These are phyloP conservation scores for Cryomyces minteri DNA, from an alignment of 495 filamentous ascomycete species.

Conservation along the genomic window DNA sequence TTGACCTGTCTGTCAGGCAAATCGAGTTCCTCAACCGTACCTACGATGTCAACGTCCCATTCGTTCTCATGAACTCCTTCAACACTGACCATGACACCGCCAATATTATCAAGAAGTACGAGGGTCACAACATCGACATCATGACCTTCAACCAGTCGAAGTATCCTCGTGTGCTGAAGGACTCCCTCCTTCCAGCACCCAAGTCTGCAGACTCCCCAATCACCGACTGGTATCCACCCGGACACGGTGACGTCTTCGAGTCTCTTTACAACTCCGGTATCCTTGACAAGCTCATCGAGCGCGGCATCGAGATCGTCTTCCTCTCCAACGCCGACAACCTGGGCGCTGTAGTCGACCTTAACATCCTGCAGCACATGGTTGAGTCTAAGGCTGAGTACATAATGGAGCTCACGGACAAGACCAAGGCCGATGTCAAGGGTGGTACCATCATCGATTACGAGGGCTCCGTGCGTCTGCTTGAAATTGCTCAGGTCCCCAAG, in stretches of 20 bases:
- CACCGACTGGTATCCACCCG: conserved; percentile 96
- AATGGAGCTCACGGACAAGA: conserved; percentile 99
- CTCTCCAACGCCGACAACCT: conserved; percentile 98
- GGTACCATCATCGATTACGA: conserved; percentile 99
- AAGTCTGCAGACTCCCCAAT: conserved; percentile 77
- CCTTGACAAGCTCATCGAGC: conserved; percentile 84
- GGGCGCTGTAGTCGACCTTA: conserved; percentile 90
- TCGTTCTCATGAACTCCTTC: conserved; percentile 99
- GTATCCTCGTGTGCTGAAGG: conserved; percentile 93
- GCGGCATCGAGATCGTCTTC: conserved; percentile 96
- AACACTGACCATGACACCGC: conserved; percentile 98
- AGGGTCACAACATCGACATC: conserved; percentile 98
- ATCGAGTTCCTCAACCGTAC: conserved; percentile 98
- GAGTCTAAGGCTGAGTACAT: conserved; percentile 93
- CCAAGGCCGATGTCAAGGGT: conserved; percentile 99
- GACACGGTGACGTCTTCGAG: conserved; percentile 99
- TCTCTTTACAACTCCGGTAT: conserved; percentile 99
- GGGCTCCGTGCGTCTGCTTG: conserved; percentile 82
- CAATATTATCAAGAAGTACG: conserved; percentile 99
- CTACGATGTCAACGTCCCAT: conserved; percentile 92
- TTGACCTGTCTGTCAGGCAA: conserved; percentile 96
- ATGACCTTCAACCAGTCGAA: conserved; percentile 99
- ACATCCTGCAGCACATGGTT: conserved; percentile 98
- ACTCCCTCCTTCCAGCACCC: conserved; percentile 90
- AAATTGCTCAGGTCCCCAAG: conserved; percentile 99